Base-by-base conservation (phyloP, 805 yeast species). In the Yamadazyma olivae region DNA sequence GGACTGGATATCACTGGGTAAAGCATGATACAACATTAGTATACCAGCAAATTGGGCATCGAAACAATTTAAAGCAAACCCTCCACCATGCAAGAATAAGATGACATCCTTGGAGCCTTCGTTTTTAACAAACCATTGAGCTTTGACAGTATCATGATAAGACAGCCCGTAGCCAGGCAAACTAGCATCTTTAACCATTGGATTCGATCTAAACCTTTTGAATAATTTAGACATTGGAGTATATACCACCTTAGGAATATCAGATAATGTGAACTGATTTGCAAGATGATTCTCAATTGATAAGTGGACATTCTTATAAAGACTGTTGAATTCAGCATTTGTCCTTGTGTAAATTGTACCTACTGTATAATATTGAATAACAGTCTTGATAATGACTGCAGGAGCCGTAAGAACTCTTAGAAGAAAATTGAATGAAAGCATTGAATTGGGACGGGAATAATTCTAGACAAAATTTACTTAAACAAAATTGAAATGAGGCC, bases 41-140 rank as follows among this genome's bases (percentile, higher is more conserved):
- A 62, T 16, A 0, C 59, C 47, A 32, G 57, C 56, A 18, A 64
- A 28, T 37, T 67, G 73, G 22, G 46, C 35, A 1, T 61, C 61
- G 27, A 62, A 41, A 32, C 51, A 58, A 43, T 51, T 32, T 17
- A 44, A 37, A 1, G 43, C 45, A 30, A 20, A 66, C 6, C 70
- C 69, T 3, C 73, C 73, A 12, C 73, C 71, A 40, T 67, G 73
- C 6, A 52, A 40, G 30, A 50, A 67, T 14, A 67, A 40, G 8
- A 67, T 35, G 7, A 39, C 41, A 19, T 40, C 27, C 22, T 44
- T 29, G 5, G 34, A 10, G 26, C 48, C 47, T 9, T 53, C 53
- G 34, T 54, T 56, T 35, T 56, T 57, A 5, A 48, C 60, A 12
- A 66, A 40, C 72, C 71, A 67, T 27, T 48, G 41, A 14, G 64